These are phyloP conservation scores for Pythium biforme DNA, from an alignment of 352 stramenopile genomes.

Conservation along the genomic window DNA sequence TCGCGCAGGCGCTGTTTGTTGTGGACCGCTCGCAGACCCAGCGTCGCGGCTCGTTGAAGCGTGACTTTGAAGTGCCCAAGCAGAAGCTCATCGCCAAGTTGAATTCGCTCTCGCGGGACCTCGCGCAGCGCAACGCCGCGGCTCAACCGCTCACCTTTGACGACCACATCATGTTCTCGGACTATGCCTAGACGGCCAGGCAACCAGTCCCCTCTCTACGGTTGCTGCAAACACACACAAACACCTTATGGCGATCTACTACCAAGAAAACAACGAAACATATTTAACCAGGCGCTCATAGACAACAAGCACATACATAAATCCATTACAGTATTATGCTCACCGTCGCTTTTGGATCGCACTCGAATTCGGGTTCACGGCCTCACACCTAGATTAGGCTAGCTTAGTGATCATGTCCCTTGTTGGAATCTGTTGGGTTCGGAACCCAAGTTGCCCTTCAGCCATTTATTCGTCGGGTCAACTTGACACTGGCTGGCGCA, in stretches of 20 bases:
- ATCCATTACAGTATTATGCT: neutral
- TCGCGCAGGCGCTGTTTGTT: conserved; percentile 34
- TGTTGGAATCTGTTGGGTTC: neutral
- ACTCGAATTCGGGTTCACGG: neutral
- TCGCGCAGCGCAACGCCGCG: conserved; percentile 44
- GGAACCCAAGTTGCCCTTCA: conserved; percentile 23
- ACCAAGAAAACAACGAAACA: conserved; percentile 18
- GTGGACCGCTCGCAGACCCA: conserved; percentile 51
- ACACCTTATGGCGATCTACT: conserved; percentile 20
- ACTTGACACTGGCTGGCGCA: conserved; percentile 5
- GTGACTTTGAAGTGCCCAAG: conserved; percentile 65
- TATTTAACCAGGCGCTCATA: conserved; percentile 19
- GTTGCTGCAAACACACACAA: too few relatives aligned
- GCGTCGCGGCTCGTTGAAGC: conserved; percentile 38
- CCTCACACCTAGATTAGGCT: conserved; percentile 1
- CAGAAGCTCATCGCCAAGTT: conserved; percentile 70
- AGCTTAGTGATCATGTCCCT: conserved; percentile 7
- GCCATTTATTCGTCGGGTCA: conserved; percentile 18
- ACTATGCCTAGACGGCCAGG: conserved; percentile 43
- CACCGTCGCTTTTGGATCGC: neutral
- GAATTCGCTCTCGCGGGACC: conserved; percentile 55
- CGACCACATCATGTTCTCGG: conserved; percentile 71
- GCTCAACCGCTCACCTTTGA: conserved; percentile 40
- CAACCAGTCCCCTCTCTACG: neutral
- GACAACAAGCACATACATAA: neutral